phyloP scores from a whole-genome alignment of 495 filamentous ascomycete genomes.

The Beverwykella pulmonaria region DNA sequence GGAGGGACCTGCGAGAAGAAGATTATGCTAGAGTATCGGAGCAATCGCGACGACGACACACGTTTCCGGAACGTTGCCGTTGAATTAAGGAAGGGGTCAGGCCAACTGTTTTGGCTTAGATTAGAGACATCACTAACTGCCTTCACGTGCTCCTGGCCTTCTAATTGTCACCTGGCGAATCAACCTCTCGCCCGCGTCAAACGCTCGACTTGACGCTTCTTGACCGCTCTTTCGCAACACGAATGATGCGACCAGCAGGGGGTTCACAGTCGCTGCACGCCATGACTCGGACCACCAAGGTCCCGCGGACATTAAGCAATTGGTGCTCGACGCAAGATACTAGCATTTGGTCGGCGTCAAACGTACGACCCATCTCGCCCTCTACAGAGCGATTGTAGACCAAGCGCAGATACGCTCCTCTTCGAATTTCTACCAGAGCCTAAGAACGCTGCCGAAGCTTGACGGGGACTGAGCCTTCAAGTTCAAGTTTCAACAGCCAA shows the following conservation, averaged over 20 bases:
- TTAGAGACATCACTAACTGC: no score
- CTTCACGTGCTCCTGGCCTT: not conserved
- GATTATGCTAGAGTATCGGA: no score
- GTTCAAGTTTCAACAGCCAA: not conserved
- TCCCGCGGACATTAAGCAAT: not conserved
- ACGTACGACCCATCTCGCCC: not conserved
- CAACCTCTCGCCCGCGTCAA: not conserved
- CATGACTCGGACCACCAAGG: not conserved
- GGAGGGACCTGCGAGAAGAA: not conserved
- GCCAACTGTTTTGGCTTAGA: not conserved
- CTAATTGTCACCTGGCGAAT: not conserved
- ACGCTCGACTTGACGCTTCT: not conserved
- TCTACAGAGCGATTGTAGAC: not conserved
- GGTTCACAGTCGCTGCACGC: not conserved
- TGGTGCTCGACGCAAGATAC: not conserved
- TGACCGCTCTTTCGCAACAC: conserved; percentile 1
- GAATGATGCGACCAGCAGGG: not conserved
- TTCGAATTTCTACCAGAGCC: not conserved
- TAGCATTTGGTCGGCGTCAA: not conserved
- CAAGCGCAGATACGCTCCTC: not conserved
- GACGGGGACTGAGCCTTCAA: not conserved
- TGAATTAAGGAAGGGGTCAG: not conserved
- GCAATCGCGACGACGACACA: not conserved
- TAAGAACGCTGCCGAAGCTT: not conserved
- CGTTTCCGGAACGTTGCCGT: not conserved